Conservation (phyloP, 441 rosid species). For the Macaranga tanarius region DNA sequence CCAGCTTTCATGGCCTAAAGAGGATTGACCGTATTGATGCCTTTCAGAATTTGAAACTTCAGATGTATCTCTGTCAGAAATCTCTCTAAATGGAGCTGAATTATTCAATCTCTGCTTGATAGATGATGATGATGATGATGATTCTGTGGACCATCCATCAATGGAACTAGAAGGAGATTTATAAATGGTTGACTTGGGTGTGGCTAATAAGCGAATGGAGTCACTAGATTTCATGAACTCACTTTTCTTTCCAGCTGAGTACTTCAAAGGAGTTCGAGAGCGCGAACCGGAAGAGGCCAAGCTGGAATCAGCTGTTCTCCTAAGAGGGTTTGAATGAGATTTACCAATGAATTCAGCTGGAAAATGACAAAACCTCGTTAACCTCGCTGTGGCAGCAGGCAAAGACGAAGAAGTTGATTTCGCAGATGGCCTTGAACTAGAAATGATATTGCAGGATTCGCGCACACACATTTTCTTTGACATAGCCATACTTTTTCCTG, state of each 20-base stretch:
- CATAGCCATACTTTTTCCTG: constrained; percentile 34
- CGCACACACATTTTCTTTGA: constrained; percentile 35
- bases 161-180: constrained; percentile 55
- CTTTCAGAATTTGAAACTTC: constrained; percentile 22
- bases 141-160: constrained; percentile 58
- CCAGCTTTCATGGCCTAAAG: constrained; percentile 27
- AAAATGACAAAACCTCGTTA: constrained; percentile 10
- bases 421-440: constrained; percentile 26
- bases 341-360: constrained; percentile 19
- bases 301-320: constrained; percentile 24
- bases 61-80: constrained; percentile 33
- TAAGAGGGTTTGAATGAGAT: constrained; percentile 27
- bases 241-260: constrained; percentile 17
- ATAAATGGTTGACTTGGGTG: constrained; percentile 21
- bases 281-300: constrained; percentile 22
- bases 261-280: constrained; percentile 27
- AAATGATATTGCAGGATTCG: constrained; percentile 21
- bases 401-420: constrained; percentile 39
- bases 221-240: constrained; percentile 21
- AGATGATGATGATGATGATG: constrained; percentile 42
- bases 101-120: constrained; percentile 38
- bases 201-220: constrained; percentile 16
- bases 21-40: constrained; percentile 22
- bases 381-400: constrained; percentile 10
- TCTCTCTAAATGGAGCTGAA: constrained; percentile 31